phyloP scores from a whole-genome alignment of 176 grass and related monocot species.

The Chrysopogon serrulatus region DNA sequence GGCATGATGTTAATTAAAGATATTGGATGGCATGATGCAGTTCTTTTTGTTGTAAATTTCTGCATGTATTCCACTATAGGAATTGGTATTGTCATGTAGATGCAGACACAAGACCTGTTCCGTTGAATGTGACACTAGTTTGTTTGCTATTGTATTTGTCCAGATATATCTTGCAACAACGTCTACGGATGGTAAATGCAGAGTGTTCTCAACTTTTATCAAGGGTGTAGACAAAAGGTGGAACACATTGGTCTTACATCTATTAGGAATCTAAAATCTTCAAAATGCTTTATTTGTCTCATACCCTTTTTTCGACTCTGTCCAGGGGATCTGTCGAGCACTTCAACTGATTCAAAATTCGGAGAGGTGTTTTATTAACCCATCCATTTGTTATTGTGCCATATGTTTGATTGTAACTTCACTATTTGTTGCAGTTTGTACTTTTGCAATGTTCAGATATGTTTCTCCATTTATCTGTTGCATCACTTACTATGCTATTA shows the following conservation, averaged over 20 bases:
- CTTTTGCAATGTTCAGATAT: not conserved
- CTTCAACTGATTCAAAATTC: constrained; percentile 72
- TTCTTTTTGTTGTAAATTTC: not conserved
- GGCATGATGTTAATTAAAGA: not conserved
- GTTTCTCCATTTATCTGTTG: not conserved
- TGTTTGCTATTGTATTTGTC: constrained; percentile 31
- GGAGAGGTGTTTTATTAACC: constrained; percentile 64
- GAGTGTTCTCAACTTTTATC: constrained; percentile 92
- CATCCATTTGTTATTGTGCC: not conserved
- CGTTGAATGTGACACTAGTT: constrained; percentile 5
- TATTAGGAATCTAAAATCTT: constrained; percentile 8
- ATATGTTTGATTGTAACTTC: not conserved
- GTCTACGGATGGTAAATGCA: constrained; percentile 96
- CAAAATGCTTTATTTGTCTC: constrained; percentile 25
- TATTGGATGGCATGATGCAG: not conserved
- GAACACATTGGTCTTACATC: constrained; percentile 8
- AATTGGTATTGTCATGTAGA: constrained; percentile 25
- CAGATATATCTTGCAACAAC: constrained; percentile 98
- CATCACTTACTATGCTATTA: not conserved
- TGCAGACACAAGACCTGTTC: not conserved
- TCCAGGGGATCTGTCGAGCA: constrained; percentile 56
- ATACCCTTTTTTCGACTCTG: constrained; percentile 25
- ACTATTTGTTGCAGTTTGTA: not conserved
- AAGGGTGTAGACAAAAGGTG: constrained; percentile 93
- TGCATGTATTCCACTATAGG: not conserved